Evolutionary conservation across 148 eudicot genomes (phyloP).

Genomic region (Chenopodium suecicum): DNA sequence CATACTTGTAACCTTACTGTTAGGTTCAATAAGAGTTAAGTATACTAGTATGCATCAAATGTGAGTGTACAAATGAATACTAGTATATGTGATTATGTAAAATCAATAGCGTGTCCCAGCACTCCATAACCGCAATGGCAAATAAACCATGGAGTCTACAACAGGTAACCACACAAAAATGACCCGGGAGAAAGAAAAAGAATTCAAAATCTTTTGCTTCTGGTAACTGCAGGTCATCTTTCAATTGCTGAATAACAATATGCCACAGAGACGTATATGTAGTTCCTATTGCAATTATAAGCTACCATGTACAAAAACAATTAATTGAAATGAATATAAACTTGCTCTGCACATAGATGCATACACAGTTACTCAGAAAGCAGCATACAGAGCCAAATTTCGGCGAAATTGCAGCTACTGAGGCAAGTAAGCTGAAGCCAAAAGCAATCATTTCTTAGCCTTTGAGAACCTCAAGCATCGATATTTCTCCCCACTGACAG

Average conservation of each 20-base stretch:
- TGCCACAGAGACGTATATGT: not conserved
- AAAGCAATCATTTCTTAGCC: slow-evolving; percentile 70
- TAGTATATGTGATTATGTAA: not conserved
- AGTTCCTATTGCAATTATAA: slow-evolving; percentile 8
- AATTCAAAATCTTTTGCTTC: not conserved
- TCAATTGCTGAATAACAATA: slow-evolving; percentile 1
- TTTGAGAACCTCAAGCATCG: slow-evolving; percentile 95
- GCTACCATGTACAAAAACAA: slow-evolving; percentile 25
- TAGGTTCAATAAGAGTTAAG: too few species aligned
- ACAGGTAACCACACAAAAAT: not conserved
- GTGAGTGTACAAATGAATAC: too few species aligned
- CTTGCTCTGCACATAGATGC: slow-evolving; percentile 11
- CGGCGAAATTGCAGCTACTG: not conserved
- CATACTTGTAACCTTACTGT: too few species aligned
- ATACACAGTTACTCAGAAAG: not conserved
- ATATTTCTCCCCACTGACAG: slow-evolving; percentile 96
- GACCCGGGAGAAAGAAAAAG: not conserved
- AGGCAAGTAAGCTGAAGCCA: slow-evolving; percentile 11
- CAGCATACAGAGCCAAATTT: slow-evolving; percentile 4
- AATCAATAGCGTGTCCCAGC: not conserved
- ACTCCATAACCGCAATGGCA: not conserved
- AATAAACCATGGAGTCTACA: not conserved
- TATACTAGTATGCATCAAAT: too few species aligned
- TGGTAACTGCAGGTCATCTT: slow-evolving; percentile 13
- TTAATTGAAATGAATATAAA: not conserved